Percentiles rank a stretch among this genome's conserved stretches.
Conservation (phyloP, 2,329 filamentous ascomycete genomes). For the Aspergillus luchuensis region DNA sequence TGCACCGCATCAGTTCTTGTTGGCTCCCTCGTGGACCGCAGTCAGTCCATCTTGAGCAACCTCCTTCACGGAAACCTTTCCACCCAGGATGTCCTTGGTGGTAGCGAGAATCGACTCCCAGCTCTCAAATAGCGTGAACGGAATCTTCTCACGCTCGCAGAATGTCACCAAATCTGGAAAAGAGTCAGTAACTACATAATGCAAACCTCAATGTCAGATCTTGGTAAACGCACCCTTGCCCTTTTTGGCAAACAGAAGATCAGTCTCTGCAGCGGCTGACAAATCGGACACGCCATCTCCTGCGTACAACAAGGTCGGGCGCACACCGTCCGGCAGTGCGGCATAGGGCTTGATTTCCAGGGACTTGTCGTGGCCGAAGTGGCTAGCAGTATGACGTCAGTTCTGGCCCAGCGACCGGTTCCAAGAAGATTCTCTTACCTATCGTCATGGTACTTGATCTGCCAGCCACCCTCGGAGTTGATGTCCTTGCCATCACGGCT, state of each 20-base stretch:
- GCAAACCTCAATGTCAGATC: background rate
- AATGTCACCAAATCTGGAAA: conserved; percentile 76
- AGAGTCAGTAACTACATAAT: conserved; percentile 15
- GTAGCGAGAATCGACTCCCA: conserved; percentile 77
- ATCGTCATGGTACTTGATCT: conserved; percentile 85
- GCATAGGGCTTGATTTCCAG: conserved; percentile 83
- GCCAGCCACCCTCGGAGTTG: conserved; percentile 81
- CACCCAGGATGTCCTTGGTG: conserved; percentile 74
- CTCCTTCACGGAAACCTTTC: conserved; percentile 69
- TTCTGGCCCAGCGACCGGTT: conserved; percentile 2
- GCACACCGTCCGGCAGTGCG: conserved; percentile 63
- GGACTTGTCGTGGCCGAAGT: conserved; percentile 97
- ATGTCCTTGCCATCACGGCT: conserved; percentile 69
- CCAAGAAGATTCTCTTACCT: conserved; percentile 54
- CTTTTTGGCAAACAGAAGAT: conserved; percentile 90
- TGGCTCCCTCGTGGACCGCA: background rate
- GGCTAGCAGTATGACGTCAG: conserved; percentile 47
- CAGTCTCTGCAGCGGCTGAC: conserved; percentile 87
- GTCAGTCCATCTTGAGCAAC: conserved; percentile 59
- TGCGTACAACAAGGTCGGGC: conserved; percentile 89
- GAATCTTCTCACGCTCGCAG: conserved; percentile 80
- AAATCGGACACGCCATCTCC: conserved; percentile 93
- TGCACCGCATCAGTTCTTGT: background rate
- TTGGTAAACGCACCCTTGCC: conserved; percentile 67
- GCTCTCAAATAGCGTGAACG: conserved; percentile 84